These are phyloP conservation scores for Pisolithus sp. DNA, from an alignment of 768 basidiomycete species.

Conservation along the genomic window DNA sequence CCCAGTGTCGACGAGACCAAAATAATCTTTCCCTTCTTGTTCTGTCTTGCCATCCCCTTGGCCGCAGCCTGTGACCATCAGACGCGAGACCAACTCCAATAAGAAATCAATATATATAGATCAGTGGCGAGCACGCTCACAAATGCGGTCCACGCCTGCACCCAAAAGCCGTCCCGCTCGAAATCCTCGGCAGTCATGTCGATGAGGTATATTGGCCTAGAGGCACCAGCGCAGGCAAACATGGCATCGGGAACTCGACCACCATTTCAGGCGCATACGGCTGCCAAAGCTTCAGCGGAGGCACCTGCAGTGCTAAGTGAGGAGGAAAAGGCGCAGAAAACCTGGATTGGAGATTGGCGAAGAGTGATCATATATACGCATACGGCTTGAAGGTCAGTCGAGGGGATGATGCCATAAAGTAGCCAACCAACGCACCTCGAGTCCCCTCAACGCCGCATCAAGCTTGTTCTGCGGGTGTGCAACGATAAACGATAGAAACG, in stretches of 20 bases:
- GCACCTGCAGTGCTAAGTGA: slow-evolving; percentile 47
- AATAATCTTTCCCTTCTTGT: slow-evolving; percentile 62
- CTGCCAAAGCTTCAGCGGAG: slow-evolving; percentile 56
- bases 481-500: slow-evolving; percentile 81
- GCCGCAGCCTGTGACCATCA: slow-evolving; percentile 47
- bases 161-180: slow-evolving; percentile 33
- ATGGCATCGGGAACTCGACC: slow-evolving; percentile 67
- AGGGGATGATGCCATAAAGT: not conserved
- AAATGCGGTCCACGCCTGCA: slow-evolving; percentile 29
- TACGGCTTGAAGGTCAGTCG: not conserved
- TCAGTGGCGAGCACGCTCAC: slow-evolving; percentile 29
- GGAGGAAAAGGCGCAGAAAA: slow-evolving; percentile 60
- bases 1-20: slow-evolving; percentile 72
- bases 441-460: slow-evolving; percentile 46
- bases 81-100: not conserved
- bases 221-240: slow-evolving; percentile 72
- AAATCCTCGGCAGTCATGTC: slow-evolving; percentile 61
- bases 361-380: slow-evolving; percentile 24
- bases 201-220: slow-evolving; percentile 68
- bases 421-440: slow-evolving; percentile 51
- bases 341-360: slow-evolving; percentile 52
- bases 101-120: not conserved
- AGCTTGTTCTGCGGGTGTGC: slow-evolving; percentile 66
- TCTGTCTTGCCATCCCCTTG: slow-evolving; percentile 54
- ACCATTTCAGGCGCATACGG: slow-evolving; percentile 47